Conservation (phyloP, 768 basidiomycete species). For the Leccinum subgranulosum region DNA sequence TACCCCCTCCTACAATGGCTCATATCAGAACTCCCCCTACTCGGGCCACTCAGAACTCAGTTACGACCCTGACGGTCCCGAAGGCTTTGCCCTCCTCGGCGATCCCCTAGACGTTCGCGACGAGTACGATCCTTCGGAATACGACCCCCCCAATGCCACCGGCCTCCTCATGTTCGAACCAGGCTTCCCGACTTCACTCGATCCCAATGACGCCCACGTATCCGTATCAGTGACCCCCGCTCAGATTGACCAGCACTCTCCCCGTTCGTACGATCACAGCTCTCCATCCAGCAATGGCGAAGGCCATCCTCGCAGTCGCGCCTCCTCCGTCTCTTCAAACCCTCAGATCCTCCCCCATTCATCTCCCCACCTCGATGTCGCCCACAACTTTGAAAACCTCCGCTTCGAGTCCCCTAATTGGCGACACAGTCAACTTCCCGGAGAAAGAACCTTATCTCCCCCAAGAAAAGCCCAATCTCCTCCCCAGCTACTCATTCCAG, state of each 20-base stretch:
- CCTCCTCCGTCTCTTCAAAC: constrained; percentile 67
- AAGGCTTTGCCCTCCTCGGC: constrained; percentile 48
- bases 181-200: constrained; percentile 39
- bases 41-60: constrained; percentile 67
- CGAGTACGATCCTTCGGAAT: constrained; percentile 75
- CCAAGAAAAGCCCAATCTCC: constrained; percentile 63
- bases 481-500: constrained; percentile 56
- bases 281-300: constrained; percentile 64
- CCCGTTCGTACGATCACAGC: constrained; percentile 55
- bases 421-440: constrained; percentile 46
- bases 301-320: constrained; percentile 52
- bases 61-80: constrained; percentile 46
- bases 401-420: constrained; percentile 65
- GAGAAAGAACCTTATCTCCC: constrained; percentile 36
- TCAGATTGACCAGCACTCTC: constrained; percentile 35
- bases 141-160: constrained; percentile 54
- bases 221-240: constrained; percentile 39
- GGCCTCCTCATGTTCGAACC: constrained; percentile 58
- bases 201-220: constrained; percentile 30
- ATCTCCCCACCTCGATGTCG: constrained; percentile 57
- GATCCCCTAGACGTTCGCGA: constrained; percentile 39
- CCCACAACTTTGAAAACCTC: constrained; percentile 56
- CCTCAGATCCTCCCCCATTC: constrained; percentile 38
- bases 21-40: constrained; percentile 70
- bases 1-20: constrained; percentile 59